Conservation (phyloP, 176 grass and related monocot genomes). For the Zoysia pacifica region DNA sequence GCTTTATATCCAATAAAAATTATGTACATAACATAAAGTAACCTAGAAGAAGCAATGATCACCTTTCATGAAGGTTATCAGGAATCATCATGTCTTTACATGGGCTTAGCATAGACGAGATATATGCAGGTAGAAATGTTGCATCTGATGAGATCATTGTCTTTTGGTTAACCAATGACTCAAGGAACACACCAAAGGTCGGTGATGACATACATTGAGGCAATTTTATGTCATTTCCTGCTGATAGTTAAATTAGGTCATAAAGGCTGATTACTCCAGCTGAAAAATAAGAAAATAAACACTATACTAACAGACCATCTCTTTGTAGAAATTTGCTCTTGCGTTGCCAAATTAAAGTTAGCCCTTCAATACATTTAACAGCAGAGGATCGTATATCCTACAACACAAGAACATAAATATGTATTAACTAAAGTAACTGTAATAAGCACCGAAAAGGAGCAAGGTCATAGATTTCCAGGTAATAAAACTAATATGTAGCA, state of each 20-base stretch:
- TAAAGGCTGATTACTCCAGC: slow-evolving; percentile 17
- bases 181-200: slow-evolving; percentile 69
- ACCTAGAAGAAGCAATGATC: slow-evolving; percentile 12
- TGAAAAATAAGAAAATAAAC: slow-evolving; percentile 27
- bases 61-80: slow-evolving; percentile 74
- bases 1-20: slow-evolving; percentile 17
- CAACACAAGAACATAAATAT: slow-evolving; percentile 33
- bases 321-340: slow-evolving; percentile 53
- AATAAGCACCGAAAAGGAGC: slow-evolving; percentile 6
- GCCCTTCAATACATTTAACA: slow-evolving; percentile 67
- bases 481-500: slow-evolving; percentile 3
- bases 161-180: slow-evolving; percentile 71
- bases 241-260: slow-evolving; percentile 39
- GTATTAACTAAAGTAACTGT: slow-evolving; percentile 19
- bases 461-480: slow-evolving; percentile 27
- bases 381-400: slow-evolving; percentile 78
- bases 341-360: slow-evolving; percentile 65
- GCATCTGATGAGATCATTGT: slow-evolving; percentile 76
- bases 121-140: slow-evolving; percentile 74
- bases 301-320: slow-evolving; percentile 61
- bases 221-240: slow-evolving; percentile 65
- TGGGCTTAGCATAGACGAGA: slow-evolving; percentile 71
- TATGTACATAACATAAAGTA: slow-evolving; percentile 1
- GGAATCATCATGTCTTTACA: slow-evolving; percentile 62
- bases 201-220: slow-evolving; percentile 58